Base-by-base conservation (phyloP, 345 rosid genomes). In the Gossypium herbaceum region DNA sequence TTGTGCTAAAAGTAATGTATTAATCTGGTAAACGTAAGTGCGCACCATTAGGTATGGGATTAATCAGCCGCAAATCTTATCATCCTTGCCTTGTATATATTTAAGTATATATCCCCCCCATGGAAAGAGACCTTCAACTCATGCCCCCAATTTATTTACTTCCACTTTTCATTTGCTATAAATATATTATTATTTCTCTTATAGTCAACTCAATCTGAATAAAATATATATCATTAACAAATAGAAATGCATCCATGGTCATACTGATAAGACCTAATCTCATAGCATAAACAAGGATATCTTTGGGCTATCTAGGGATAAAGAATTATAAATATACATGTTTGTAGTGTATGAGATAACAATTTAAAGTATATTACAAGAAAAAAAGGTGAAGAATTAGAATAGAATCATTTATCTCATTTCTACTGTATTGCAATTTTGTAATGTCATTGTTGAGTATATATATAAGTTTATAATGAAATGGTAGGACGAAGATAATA, bases 81-180 rank as follows among this genome's bases (percentile, higher is more conserved):
- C 29, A 22, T 57, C 61, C 61, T 11, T 22, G 17, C 12, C 60
- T 19, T 19, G 0, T 9, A 56, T 9, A 56, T 56, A 19, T 19
- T 8, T 9, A 45, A 4, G 41, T 34, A 34, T 34, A 0, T 20
- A 34, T 34, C 5, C 41, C 41, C 34, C 61, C 27, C 60, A 70
- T 27, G 73, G 29, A 70, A n/a, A 51, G 25, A 17, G 60, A 51
- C 73, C 3, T 70, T 52, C 73, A 70, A 9, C 67, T 16, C 67
- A 7, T 34, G 45, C 20, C 72, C 51, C 25, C 29, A 57, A 45
- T 45, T 69, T 69, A 8, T 51, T 51, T 51, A 22, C 39, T 44
- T 20, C 19, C 47, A 15, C 25, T 19, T 67, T 11, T 19, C 3
- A 17, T 67, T 67, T 12, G 62, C 12, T 12, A 58, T 58, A 24